Conservation (phyloP, 2,329 filamentous ascomycete species). For the Colletotrichum melonis region DNA sequence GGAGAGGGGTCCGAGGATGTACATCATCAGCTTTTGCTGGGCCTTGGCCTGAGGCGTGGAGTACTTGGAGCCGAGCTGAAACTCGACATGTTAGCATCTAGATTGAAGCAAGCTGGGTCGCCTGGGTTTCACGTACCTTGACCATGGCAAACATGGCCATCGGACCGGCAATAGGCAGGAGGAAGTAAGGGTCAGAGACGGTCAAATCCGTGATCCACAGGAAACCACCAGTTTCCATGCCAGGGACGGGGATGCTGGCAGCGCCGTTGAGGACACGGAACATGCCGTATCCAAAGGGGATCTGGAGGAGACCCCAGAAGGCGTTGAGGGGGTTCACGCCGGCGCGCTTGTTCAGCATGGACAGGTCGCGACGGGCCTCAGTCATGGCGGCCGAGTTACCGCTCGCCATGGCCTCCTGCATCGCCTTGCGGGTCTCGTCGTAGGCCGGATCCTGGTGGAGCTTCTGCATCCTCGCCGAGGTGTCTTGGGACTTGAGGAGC, state of each 20-base stretch:
- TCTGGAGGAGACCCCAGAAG: slow-evolving; percentile 53
- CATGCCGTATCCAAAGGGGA: slow-evolving; percentile 82
- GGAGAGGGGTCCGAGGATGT: slow-evolving; percentile 55
- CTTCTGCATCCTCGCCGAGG: slow-evolving; percentile 69
- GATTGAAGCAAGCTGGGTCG: background rate
- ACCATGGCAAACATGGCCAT: slow-evolving; percentile 67
- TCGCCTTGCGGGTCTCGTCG: slow-evolving; percentile 46
- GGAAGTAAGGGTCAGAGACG: slow-evolving; percentile 78
- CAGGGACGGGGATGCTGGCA: slow-evolving; percentile 82
- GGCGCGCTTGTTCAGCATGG: slow-evolving; percentile 51
- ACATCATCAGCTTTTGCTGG: slow-evolving; percentile 56
- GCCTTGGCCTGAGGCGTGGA: slow-evolving; percentile 39
- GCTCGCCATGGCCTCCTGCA: slow-evolving; percentile 62
- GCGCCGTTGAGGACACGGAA: slow-evolving; percentile 84
- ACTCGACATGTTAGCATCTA: slow-evolving; percentile 32
- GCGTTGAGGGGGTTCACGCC: slow-evolving; percentile 47
- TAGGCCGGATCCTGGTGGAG: slow-evolving; percentile 67
- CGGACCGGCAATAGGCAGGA: slow-evolving; percentile 75
- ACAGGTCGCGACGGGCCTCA: slow-evolving; percentile 49
- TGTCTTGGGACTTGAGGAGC: slow-evolving; percentile 70
- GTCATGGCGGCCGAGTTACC: slow-evolving; percentile 65
- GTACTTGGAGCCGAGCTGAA: slow-evolving; percentile 50
- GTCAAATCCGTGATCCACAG: slow-evolving; percentile 87
- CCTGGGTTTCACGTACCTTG: slow-evolving; percentile 50
- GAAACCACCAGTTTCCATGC: slow-evolving; percentile 75